Evolutionary conservation across 495 filamentous ascomycete species (phyloP), one percentile per base, ranked within the genome.

Genomic region (Thozetella sp.): DNA sequence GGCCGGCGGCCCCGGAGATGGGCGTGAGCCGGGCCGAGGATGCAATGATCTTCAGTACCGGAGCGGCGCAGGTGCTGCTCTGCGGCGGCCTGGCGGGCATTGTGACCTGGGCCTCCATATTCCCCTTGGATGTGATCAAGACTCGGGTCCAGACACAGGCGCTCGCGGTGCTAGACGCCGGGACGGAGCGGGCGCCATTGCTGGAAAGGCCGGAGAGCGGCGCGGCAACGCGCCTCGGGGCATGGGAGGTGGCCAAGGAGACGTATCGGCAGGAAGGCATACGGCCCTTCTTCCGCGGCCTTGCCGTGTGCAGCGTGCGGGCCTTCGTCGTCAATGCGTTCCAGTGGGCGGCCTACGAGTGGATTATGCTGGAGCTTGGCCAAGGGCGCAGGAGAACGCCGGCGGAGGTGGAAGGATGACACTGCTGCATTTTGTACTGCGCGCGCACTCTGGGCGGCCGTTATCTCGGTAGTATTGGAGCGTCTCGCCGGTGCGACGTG

Each of bases 61-160:
- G 85, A 25, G 81, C 88, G 3, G 60, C 86, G 19, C 88, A 88
- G 58, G 81, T 93, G 13, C 70, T 97, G 26, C 74, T 96, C 2
- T 94, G 90, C 60, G 93, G 93, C 46, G 93, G 93, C 12, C 67
- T 97, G 51, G 93, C 93, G 6, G 93, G 93, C 2, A 80, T 95
- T 26, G 83, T 88, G 19, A 93, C 90, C 0, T 97, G 93, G 93
- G 81, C 86, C 11, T 92, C 89, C 45, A 85, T 97, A 19, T 97
- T 95, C 62, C 93, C 93, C 17, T 68, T 97, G 37, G 93, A 97
- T 70, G 88, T 97, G 55, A 77, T 97, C 61, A 97, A 97, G 78
- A 97, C 93, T 3, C 72, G 91, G 54, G 81, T 96, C 50, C 93
- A 97, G 70, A 86, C 87, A 4, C 88, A 92, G 65, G 56, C 63